Evolutionary conservation across 495 filamentous ascomycete species (phyloP).

Genomic region (Eremomyces bilateralis): DNA sequence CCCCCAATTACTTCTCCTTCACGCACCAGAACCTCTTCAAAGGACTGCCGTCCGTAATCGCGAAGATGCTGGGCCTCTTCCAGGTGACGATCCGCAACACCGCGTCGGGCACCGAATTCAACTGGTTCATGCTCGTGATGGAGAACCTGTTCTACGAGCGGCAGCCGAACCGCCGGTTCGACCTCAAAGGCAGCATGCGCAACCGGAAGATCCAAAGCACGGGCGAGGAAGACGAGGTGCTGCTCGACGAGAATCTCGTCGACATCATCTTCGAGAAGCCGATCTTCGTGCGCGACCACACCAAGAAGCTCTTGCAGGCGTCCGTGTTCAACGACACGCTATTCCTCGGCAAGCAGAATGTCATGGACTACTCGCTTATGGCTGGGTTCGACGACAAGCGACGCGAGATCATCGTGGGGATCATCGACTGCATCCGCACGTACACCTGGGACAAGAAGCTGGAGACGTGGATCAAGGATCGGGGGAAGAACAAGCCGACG

Average conservation of each 20-base stretch:
- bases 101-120: constrained; percentile 75
- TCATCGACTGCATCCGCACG: constrained; percentile 95
- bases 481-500: constrained; percentile 78
- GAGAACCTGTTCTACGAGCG: constrained; percentile 98
- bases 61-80: constrained; percentile 98
- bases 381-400: constrained; percentile 80
- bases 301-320: constrained; percentile 66
- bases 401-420: constrained; percentile 84
- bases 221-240: constrained; percentile 84
- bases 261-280: constrained; percentile 97
- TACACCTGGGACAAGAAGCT: constrained; percentile 99
- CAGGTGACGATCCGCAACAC: constrained; percentile 94
- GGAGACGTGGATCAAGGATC: constrained; percentile 95
- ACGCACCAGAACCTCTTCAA: constrained; percentile 94
- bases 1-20: constrained; percentile 89
- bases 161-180: constrained; percentile 62
- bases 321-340: constrained; percentile 91
- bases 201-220: constrained; percentile 92
- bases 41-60: constrained; percentile 87
- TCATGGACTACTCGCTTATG: constrained; percentile 99
- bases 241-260: constrained; percentile 97
- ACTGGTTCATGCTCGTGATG: constrained; percentile 87
- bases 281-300: constrained; percentile 80
- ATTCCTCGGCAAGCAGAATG: constrained; percentile 75
- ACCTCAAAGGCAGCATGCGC: constrained; percentile 95